Conservation (phyloP, 352 stramenopile genomes). For the Globisporangium orthogonon region DNA sequence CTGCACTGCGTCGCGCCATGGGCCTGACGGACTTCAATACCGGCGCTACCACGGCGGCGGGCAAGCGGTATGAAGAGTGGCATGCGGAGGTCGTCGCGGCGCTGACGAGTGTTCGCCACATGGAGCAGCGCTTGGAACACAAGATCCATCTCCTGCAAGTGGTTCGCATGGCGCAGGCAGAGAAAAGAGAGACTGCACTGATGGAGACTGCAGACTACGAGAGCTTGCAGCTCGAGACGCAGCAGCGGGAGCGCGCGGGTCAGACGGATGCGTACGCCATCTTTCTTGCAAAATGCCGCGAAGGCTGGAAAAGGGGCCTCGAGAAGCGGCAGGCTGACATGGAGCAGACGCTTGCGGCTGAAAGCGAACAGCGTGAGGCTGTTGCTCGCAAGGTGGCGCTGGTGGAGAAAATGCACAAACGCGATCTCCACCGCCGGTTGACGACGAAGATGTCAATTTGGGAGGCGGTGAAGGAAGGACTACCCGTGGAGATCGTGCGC, state of each 20-base stretch:
- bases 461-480: slow-evolving; percentile 54
- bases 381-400: slow-evolving; percentile 9
- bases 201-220: slow-evolving; percentile 38
- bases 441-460: slow-evolving; percentile 55
- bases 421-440: slow-evolving; percentile 17
- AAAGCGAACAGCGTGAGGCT: slow-evolving; percentile 8
- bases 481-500: slow-evolving; percentile 37
- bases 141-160: slow-evolving; percentile 29
- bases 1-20: slow-evolving; percentile 28
- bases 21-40: slow-evolving; percentile 44
- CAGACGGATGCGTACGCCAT: slow-evolving; percentile 19
- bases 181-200: slow-evolving; percentile 22
- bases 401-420: slow-evolving; percentile 14
- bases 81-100: slow-evolving; percentile 25
- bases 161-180: slow-evolving; percentile 22
- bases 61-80: slow-evolving; percentile 52
- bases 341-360: slow-evolving; percentile 2
- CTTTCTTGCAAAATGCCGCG: slow-evolving; percentile 27
- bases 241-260: slow-evolving; percentile 8
- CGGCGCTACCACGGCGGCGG: slow-evolving; percentile 18
- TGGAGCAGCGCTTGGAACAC: slow-evolving; percentile 26
- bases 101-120: slow-evolving; percentile 20
- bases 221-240: slow-evolving; percentile 15
- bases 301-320: slow-evolving; percentile 38
- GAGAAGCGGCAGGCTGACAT: slow-evolving; percentile 25